Conservation (phyloP, 2,329 filamentous ascomycete species). For the Nakataea oryzae region DNA sequence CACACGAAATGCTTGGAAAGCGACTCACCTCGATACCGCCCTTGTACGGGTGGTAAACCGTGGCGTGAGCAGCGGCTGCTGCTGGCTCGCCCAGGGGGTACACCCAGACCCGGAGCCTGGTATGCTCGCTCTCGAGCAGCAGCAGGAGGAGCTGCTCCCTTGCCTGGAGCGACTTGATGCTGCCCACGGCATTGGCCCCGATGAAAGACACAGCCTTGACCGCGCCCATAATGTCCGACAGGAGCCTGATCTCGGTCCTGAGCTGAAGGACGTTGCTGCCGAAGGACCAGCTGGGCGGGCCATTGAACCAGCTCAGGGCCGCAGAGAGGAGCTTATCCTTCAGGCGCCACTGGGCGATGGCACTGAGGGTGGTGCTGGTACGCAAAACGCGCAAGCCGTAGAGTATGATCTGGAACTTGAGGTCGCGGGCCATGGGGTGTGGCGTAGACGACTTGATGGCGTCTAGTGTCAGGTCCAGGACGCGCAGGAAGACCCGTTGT, state of each 20-base stretch:
- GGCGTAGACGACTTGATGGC: conserved; percentile 59
- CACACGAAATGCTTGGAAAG: not conserved
- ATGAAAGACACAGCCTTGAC: conserved; percentile 55
- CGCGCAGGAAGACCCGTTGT: conserved; percentile 69
- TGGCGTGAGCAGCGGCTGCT: conserved; percentile 16
- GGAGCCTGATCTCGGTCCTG: conserved; percentile 79
- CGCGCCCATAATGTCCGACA: conserved; percentile 62
- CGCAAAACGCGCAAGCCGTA: conserved; percentile 72
- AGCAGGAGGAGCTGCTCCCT: conserved; percentile 79
- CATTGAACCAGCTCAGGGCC: conserved; percentile 79
- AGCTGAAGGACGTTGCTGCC: conserved; percentile 88
- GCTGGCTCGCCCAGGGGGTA: conserved; percentile 61
- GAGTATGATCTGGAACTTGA: conserved; percentile 81
- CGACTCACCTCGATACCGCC: conserved; percentile 25
- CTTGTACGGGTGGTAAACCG: conserved; percentile 29
- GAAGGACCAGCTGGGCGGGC: conserved; percentile 82
- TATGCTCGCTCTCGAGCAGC: conserved; percentile 75
- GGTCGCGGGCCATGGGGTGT: conserved; percentile 82
- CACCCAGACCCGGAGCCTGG: conserved; percentile 80
- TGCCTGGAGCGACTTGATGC: conserved; percentile 55
- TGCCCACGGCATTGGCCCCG: conserved; percentile 38
- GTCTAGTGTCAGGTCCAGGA: conserved; percentile 70
- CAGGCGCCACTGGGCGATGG: conserved; percentile 62
- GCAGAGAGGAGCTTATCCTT: conserved; percentile 86
- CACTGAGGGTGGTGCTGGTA: conserved; percentile 56